Percentiles rank a stretch among this genome's conserved stretches.
Evolutionary conservation across 352 stramenopile species (phyloP).

Genomic region (Phytophthora macrochlamydospora): DNA sequence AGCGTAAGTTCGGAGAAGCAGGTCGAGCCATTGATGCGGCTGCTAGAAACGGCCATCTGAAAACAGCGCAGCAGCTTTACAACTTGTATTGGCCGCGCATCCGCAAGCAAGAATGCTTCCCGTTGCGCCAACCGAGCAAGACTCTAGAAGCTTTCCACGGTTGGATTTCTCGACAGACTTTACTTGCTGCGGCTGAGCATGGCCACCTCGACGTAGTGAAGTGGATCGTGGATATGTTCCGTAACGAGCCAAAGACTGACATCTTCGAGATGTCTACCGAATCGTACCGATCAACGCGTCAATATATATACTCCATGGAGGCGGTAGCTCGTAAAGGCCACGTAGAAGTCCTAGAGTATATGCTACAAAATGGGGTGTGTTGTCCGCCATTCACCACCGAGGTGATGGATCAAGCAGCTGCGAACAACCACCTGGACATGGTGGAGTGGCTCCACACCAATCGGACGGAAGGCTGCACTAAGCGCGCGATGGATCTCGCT

Average conservation of each 20-base stretch:
- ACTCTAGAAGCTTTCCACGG: not conserved
- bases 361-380: not conserved
- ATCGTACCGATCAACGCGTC: not conserved
- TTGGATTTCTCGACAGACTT: not conserved
- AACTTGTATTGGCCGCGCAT: constrained; percentile 1
- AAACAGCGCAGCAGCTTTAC: constrained; percentile 4
- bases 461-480: not conserved
- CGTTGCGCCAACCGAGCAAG: not conserved
- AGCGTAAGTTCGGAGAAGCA: constrained; percentile 4
- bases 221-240: not conserved
- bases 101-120: not conserved
- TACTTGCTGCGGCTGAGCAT: not conserved
- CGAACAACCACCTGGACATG: constrained; percentile 1
- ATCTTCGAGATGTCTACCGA: not conserved
- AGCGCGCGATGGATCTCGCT: not conserved
- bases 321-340: not conserved
- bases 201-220: not conserved
- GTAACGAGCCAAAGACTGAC: not conserved
- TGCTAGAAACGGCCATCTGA: not conserved
- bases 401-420: not conserved
- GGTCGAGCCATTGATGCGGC: constrained; percentile 2
- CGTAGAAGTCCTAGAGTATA: not conserved
- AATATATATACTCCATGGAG: not conserved
- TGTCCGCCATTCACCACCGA: not conserved
- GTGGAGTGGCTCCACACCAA: not conserved